Evolutionary conservation across 257 asterid genomes (phyloP).

Genomic region (Knoxia roxburghii): DNA sequence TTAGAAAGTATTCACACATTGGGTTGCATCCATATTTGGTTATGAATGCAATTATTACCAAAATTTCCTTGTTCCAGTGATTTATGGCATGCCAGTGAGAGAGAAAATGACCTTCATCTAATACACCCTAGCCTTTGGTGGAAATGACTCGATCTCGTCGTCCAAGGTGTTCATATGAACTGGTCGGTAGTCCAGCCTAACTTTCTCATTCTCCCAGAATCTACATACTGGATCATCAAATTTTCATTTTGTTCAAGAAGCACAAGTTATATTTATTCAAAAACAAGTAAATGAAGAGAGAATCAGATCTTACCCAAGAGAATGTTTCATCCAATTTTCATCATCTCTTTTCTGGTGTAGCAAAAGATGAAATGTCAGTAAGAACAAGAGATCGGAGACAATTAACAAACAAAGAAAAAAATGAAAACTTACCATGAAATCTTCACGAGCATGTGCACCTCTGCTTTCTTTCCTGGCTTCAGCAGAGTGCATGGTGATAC

Average conservation of each 20-base stretch:
- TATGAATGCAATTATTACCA: constrained; percentile 41
- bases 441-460: constrained; percentile 99
- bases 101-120: constrained; percentile 21
- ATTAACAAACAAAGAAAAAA: background rate
- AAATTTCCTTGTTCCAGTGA: constrained; percentile 22
- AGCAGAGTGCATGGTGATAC: constrained; percentile 98
- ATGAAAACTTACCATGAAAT: constrained; percentile 62
- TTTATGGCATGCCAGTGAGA: constrained; percentile 21
- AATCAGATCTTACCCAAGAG: constrained; percentile 62
- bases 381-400: background rate
- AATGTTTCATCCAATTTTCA: constrained; percentile 88
- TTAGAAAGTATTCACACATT: constrained; percentile 15
- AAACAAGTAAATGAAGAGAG: background rate
- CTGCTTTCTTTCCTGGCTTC: constrained; percentile 99
- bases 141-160: constrained; percentile 75
- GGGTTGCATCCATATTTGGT: constrained; percentile 22
- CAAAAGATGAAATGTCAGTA: background rate
- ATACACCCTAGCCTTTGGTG: constrained; percentile 88
- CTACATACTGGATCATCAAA: constrained; percentile 36
- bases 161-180: constrained; percentile 88
- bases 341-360: constrained; percentile 96
- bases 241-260: background rate
- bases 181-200: constrained; percentile 72
- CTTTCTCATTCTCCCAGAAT: constrained; percentile 79
- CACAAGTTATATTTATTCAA: background rate